Evolutionary conservation across 2,329 filamentous ascomycete genomes (phyloP).

Genomic region (Pleoardoris graminearum): DNA sequence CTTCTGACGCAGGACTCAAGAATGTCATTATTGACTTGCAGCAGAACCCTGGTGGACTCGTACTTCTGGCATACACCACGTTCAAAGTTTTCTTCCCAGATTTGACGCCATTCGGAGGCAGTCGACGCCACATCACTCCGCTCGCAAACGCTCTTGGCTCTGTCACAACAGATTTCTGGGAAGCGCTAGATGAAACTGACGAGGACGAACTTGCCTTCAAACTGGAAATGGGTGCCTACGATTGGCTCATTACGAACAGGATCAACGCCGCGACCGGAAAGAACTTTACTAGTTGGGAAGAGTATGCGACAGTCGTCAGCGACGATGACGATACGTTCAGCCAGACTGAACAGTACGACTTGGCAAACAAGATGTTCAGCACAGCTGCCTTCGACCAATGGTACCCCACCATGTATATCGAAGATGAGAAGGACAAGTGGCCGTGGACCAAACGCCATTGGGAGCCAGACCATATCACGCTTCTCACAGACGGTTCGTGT

Average conservation of each 20-base stretch:
- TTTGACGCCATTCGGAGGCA: too few species aligned
- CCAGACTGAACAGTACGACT: too few species aligned
- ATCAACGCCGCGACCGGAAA: conserved; percentile 20
- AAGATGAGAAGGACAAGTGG: too few species aligned
- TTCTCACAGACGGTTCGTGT: conserved; percentile 60
- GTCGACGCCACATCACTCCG: too few species aligned
- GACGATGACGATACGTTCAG: too few species aligned
- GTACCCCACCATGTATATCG: conserved; percentile 6
- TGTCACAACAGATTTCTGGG: too few species aligned
- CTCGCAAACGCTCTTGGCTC: too few species aligned
- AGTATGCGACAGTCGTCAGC: conserved; percentile 18
- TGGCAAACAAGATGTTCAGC: conserved; percentile 7
- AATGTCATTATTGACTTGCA: conserved; percentile 65
- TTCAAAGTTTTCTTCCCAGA: conserved; percentile 41
- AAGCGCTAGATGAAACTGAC: not conserved
- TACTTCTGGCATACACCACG: conserved; percentile 28
- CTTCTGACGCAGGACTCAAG: conserved; percentile 47
- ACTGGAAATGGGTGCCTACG: conserved; percentile 11
- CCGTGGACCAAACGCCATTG: too few species aligned
- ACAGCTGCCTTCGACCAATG: conserved; percentile 17
- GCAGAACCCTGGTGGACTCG: conserved; percentile 58
- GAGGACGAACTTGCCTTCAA: not conserved
- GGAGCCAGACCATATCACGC: too few species aligned
- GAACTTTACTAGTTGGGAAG: conserved; percentile 45
- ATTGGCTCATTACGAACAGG: conserved; percentile 19